Conservation (phyloP, 2,329 filamentous ascomycete species). For the Aspergillus brasiliensis region DNA sequence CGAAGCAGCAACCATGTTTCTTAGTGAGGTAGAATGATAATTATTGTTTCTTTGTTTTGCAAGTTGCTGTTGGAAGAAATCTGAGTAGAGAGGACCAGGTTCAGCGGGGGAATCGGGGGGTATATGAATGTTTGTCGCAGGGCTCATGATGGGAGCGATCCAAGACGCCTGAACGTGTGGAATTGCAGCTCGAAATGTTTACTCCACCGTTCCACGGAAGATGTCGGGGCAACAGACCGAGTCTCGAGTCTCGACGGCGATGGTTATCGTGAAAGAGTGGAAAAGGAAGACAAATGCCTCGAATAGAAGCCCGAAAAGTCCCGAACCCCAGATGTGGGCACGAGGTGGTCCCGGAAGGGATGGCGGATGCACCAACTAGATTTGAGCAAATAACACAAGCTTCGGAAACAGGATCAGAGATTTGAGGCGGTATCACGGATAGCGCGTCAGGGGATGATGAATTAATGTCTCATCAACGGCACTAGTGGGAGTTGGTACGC, state of each 20-base stretch:
- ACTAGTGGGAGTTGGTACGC: slow-evolving; percentile 1
- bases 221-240: slow-evolving; percentile 37
- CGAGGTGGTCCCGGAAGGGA: slow-evolving; percentile 28
- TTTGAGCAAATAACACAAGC: slow-evolving; percentile 12
- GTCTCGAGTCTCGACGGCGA: slow-evolving; percentile 24
- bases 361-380: slow-evolving; percentile 25
- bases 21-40: slow-evolving; percentile 61
- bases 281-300: slow-evolving; percentile 25
- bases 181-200: slow-evolving; percentile 27
- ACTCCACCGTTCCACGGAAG: slow-evolving; percentile 46
- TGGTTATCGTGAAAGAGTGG: slow-evolving; percentile 19
- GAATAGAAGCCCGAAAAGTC: slow-evolving; percentile 33
- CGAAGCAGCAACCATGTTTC: slow-evolving; percentile 54
- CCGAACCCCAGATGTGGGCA: slow-evolving; percentile 34
- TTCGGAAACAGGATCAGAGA: slow-evolving; percentile 17
- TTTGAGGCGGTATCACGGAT: slow-evolving; percentile 14
- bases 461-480: slow-evolving; percentile 22
- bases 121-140: slow-evolving; percentile 47
- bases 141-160: slow-evolving; percentile 30
- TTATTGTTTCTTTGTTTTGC: slow-evolving; percentile 60
- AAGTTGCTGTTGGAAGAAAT: slow-evolving; percentile 61
- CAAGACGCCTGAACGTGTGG: slow-evolving; percentile 13
- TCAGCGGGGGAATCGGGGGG: slow-evolving; percentile 44
- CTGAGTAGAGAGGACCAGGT: slow-evolving; percentile 53
- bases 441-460: slow-evolving; percentile 11